These are phyloP conservation scores for Fraxinus velutina DNA, from an alignment of 305 asterid species.

Conservation along the genomic window DNA sequence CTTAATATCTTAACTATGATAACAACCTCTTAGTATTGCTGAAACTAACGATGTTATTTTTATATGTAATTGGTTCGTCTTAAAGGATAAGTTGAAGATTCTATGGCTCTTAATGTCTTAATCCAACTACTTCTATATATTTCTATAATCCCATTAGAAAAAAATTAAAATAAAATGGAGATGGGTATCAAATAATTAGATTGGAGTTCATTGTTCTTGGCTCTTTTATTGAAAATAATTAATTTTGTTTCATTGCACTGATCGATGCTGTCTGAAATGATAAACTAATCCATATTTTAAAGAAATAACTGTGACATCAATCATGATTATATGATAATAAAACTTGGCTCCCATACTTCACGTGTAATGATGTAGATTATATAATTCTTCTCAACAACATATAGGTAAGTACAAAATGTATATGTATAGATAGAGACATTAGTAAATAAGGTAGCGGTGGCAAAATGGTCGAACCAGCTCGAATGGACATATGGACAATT, in stretches of 20 bases:
- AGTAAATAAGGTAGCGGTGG: not conserved
- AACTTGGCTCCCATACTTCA: constrained; percentile 49
- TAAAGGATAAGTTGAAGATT: not conserved
- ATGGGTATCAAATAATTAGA: constrained; percentile 47
- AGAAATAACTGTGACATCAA: not conserved
- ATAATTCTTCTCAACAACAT: not conserved
- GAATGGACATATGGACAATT: not conserved
- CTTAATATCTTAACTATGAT: not conserved
- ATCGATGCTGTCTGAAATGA: constrained; percentile 24
- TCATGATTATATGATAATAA: constrained; percentile 12
- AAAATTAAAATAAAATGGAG: constrained; percentile 19
- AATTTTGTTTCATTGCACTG: constrained; percentile 36
- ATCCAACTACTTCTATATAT: not conserved
- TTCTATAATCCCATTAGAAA: not conserved
- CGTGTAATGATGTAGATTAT: constrained; percentile 38
- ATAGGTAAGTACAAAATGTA: not conserved
- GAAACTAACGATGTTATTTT: not conserved
- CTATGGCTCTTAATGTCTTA: not conserved
- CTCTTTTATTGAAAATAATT: constrained; percentile 17
- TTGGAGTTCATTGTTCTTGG: constrained; percentile 46
- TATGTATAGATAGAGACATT: not conserved
- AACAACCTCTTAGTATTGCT: not conserved
- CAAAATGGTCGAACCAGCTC: not conserved
- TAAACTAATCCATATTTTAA: constrained; percentile 5
- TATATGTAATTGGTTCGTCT: not conserved